Conservation (phyloP, 2,329 filamentous ascomycete species). For the Ceratocystiopsis sp. region DNA sequence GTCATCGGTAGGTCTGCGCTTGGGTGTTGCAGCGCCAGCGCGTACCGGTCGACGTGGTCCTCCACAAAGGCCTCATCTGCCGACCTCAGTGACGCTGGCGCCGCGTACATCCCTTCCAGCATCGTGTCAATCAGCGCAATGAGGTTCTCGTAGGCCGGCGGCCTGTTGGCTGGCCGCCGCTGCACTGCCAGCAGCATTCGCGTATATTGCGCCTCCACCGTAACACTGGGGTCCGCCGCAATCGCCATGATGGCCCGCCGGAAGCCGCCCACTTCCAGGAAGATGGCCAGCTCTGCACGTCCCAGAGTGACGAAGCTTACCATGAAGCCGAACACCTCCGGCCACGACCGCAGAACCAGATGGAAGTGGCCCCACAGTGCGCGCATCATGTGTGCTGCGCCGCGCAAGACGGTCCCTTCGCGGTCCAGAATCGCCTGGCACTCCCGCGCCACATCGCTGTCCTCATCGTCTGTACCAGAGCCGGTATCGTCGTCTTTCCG, state of each 20-base stretch:
- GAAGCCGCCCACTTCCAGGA: constrained; percentile 47
- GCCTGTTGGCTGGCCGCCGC: constrained; percentile 30
- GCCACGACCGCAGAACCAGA: constrained; percentile 47
- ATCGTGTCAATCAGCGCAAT: constrained; percentile 32
- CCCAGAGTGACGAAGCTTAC: constrained; percentile 48
- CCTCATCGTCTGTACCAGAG: constrained; percentile 7
- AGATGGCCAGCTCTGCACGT: constrained; percentile 33
- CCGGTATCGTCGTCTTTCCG: background rate
- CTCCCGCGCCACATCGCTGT: constrained; percentile 10
- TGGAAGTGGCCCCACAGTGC: constrained; percentile 48
- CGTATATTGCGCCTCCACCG: constrained; percentile 36
- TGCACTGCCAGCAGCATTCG: constrained; percentile 35
- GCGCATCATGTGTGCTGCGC: constrained; percentile 30
- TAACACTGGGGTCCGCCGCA: constrained; percentile 35
- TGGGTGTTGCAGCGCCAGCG: constrained; percentile 6
- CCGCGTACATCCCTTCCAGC: constrained; percentile 20
- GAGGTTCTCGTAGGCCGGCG: constrained; percentile 35
- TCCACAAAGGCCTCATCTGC: constrained; percentile 23
- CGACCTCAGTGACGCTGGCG: constrained; percentile 1
- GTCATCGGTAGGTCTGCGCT: constrained; percentile 10
- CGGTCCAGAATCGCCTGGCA: constrained; percentile 13
- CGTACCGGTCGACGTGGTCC: constrained; percentile 11
- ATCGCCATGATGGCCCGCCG: constrained; percentile 41
- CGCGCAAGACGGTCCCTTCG: constrained; percentile 17
- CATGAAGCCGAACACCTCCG: constrained; percentile 59